Evolutionary conservation across 441 rosid genomes (phyloP), one percentile per base, ranked within the genome.

Genomic region (Mallotus repandus): DNA sequence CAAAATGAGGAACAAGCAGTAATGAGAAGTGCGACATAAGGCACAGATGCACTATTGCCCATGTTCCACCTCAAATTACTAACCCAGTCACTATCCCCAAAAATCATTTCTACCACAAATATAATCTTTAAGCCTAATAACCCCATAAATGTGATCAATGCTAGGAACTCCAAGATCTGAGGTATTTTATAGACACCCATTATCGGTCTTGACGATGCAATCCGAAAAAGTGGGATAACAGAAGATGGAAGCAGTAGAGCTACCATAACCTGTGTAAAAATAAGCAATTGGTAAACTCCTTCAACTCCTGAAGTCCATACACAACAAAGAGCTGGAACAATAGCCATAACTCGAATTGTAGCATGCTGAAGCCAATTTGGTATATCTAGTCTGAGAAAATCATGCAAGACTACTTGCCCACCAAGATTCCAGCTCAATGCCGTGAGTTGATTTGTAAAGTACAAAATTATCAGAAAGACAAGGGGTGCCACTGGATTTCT

Each of bases 11-110:
- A 84, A 85, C 84, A 89, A 78, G 93, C 88, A 57, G 90, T 87
- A 65, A 85, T 73, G 56, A 91, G 91, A 81, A 93, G 89, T 70
- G 81, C 73, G 54, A 82, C 71, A 76, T 86, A 93, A 50, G 88
- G 86, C 19, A 83, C 53, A 10, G 94, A 84, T 50, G 86, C 74
- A 78, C 88, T 81, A 77, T 78, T 75, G 21, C 91, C 89, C n/a
- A 81, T 81, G 75, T 79, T 88, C 96, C 95, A 89, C 79, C 91
- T 87, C 85, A 96, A 86, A 85, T 86, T 87, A 72, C 86, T 86
- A 29, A 86, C 93, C 99, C 98, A 93, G 72, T 96, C 98, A 84
- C 97, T 94, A 69, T 77, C 84, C 64, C 99, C 99, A 78, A 96
- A 89, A 66, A 89, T 82, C 98, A 96, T 84, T 73, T 96, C 99